Evolutionary conservation across 768 basidiomycete genomes (phyloP).

Genomic region (Lactarius trivialis): DNA sequence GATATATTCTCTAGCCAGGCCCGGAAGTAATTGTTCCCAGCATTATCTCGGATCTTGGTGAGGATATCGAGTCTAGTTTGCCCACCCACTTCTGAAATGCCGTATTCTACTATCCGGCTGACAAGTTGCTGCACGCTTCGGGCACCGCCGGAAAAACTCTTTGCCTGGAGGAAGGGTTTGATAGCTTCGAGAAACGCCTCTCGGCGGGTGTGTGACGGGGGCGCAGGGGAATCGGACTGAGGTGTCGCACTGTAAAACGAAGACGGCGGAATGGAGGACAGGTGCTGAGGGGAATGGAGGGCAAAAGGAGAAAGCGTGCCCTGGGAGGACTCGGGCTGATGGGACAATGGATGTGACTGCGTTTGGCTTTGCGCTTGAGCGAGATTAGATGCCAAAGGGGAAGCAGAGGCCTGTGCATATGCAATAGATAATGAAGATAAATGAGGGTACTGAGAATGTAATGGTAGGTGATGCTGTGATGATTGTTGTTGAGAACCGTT

Average conservation of each 20-base stretch:
- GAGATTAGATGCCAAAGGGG: conserved; percentile 16
- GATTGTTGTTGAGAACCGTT: conserved; percentile 41
- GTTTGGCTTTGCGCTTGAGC: conserved; percentile 18
- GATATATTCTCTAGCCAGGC: conserved; percentile 74
- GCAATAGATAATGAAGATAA: conserved; percentile 31
- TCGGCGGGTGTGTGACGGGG: conserved; percentile 42
- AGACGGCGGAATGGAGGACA: conserved; percentile 29
- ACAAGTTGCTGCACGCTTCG: conserved; percentile 61
- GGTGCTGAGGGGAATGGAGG: conserved; percentile 49
- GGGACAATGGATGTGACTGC: conserved; percentile 29
- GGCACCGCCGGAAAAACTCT: conserved; percentile 57
- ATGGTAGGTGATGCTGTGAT: conserved; percentile 36
- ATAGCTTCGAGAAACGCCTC: conserved; percentile 47
- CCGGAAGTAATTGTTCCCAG: conserved; percentile 80
- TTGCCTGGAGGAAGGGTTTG: conserved; percentile 49
- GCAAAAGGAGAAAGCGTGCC: conserved; percentile 64
- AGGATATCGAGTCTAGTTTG: conserved; percentile 66
- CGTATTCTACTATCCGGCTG: conserved; percentile 50
- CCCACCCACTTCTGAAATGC: conserved; percentile 57
- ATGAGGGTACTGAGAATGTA: conserved; percentile 34
- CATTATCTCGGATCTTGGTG: conserved; percentile 74
- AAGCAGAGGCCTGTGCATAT: conserved; percentile 19
- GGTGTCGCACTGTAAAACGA: conserved; percentile 34
- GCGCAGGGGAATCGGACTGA: conserved; percentile 33
- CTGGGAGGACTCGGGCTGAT: conserved; percentile 22